Evolutionary conservation across 148 eudicot species (phyloP).

Genomic region (Silene uniflora): DNA sequence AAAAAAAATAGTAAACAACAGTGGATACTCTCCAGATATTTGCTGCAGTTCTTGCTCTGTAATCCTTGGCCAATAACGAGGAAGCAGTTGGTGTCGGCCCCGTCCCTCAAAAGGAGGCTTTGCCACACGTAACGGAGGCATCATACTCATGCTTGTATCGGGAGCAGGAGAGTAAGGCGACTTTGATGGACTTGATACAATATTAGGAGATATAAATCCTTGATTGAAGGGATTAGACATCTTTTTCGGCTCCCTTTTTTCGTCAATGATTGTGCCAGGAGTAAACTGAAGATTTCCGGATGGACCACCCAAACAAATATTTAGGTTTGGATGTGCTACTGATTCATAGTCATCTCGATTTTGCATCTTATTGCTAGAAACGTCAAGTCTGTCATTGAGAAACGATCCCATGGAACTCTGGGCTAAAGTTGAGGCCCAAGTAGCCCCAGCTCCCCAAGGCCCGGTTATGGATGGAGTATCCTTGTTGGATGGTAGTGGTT

Average conservation of each 20-base stretch:
- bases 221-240: slow-evolving; percentile 45
- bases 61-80: slow-evolving; percentile 98
- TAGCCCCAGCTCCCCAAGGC: slow-evolving; percentile 25
- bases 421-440: slow-evolving; percentile 38
- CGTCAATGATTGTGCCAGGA: slow-evolving; percentile 39
- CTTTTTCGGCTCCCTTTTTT: slow-evolving; percentile 46
- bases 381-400: slow-evolving; percentile 33
- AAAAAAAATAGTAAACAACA: background rate
- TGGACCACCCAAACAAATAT: slow-evolving; percentile 59
- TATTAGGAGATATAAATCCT: slow-evolving; percentile 49
- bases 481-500: background rate
- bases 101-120: slow-evolving; percentile 91
- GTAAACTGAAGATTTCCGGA: slow-evolving; percentile 40
- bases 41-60: slow-evolving; percentile 96
- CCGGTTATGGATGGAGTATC: background rate
- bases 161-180: slow-evolving; percentile 42
- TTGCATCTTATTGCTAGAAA: slow-evolving; percentile 30
- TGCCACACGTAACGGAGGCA: slow-evolving; percentile 70
- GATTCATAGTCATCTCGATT: slow-evolving; percentile 40
- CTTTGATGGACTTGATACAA: slow-evolving; percentile 58
- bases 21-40: slow-evolving; percentile 99
- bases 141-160: slow-evolving; percentile 38
- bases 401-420: slow-evolving; percentile 38
- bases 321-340: slow-evolving; percentile 55
- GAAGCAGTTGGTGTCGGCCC: slow-evolving; percentile 86